Conservation (phyloP, 2,329 filamentous ascomycete genomes). For the Xylaria sp. region DNA sequence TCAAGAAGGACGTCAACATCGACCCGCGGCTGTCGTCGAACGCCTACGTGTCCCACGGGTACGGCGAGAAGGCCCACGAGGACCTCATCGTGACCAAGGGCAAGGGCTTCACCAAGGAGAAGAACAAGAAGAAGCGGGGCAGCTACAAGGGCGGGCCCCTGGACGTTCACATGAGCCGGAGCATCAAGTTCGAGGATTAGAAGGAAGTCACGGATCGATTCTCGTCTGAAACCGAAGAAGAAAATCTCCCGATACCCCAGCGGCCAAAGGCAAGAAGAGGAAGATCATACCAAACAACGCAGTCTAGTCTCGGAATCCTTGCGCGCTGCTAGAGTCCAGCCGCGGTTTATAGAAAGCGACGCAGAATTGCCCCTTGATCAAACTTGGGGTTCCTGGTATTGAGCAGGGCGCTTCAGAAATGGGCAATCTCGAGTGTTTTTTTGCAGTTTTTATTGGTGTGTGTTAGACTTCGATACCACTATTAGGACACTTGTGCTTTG, state of each 20-base stretch:
- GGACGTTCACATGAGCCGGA: slow-evolving; percentile 79
- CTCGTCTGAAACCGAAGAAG: neutral
- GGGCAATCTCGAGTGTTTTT: too few relatives aligned
- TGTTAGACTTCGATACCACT: too few relatives aligned
- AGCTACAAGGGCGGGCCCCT: slow-evolving; percentile 89
- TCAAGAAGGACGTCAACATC: slow-evolving; percentile 68
- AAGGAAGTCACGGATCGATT: slow-evolving; percentile 30
- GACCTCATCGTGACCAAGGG: slow-evolving; percentile 90
- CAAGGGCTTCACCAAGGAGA: slow-evolving; percentile 99
- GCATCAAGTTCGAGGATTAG: slow-evolving; percentile 93
- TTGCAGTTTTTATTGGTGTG: too few relatives aligned
- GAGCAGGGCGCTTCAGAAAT: neutral
- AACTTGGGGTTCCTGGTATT: neutral
- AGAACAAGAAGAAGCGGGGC: slow-evolving; percentile 97
- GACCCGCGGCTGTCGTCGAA: slow-evolving; percentile 76
- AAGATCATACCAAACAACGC: neutral
- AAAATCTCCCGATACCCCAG: neutral
- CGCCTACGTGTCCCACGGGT: slow-evolving; percentile 80
- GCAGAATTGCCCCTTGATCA: slow-evolving; percentile 7
- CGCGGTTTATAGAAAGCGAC: neutral
- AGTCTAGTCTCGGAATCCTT: neutral
- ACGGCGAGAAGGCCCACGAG: slow-evolving; percentile 84
- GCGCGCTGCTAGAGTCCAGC: neutral
- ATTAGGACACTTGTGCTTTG: too few relatives aligned
- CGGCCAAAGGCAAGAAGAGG: neutral